phyloP scores from a whole-genome alignment of 805 yeast species.

The Wickerhamomyces tratensis region DNA sequence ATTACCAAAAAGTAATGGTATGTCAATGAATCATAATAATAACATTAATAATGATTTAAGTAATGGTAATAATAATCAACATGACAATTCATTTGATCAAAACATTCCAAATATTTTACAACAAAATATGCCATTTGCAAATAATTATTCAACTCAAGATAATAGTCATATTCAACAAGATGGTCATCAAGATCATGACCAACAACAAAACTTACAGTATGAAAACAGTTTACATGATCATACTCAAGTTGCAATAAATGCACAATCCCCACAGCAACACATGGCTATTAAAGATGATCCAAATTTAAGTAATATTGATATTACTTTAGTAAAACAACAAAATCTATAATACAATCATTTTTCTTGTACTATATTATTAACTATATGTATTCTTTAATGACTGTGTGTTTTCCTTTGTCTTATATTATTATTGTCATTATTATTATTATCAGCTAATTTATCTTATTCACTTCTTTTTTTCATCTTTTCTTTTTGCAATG shows the following conservation, averaged over 20 bases:
- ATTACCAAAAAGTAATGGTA: background rate
- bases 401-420: too few relatives aligned
- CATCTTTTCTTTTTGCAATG: too few relatives aligned
- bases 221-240: background rate
- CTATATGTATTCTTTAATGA: too few relatives aligned
- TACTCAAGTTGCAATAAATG: background rate
- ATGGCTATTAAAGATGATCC: slow-evolving; percentile 11
- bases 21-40: background rate
- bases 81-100: slow-evolving; percentile 14
- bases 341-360: background rate
- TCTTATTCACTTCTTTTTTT: too few relatives aligned
- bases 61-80: background rate
- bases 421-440: too few relatives aligned
- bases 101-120: slow-evolving; percentile 18
- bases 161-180: slow-evolving; percentile 2
- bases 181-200: background rate
- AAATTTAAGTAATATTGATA: slow-evolving; percentile 17
- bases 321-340: slow-evolving; percentile 17
- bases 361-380: too few relatives aligned
- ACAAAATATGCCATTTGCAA: slow-evolving; percentile 2
- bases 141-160: background rate
- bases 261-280: slow-evolving; percentile 4
- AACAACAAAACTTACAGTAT: background rate
- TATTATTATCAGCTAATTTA: background rate
- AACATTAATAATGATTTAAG: too few relatives aligned